These are phyloP conservation scores for Globisporangium viniferum DNA, from an alignment of 352 stramenopile species.

Conservation along the genomic window DNA sequence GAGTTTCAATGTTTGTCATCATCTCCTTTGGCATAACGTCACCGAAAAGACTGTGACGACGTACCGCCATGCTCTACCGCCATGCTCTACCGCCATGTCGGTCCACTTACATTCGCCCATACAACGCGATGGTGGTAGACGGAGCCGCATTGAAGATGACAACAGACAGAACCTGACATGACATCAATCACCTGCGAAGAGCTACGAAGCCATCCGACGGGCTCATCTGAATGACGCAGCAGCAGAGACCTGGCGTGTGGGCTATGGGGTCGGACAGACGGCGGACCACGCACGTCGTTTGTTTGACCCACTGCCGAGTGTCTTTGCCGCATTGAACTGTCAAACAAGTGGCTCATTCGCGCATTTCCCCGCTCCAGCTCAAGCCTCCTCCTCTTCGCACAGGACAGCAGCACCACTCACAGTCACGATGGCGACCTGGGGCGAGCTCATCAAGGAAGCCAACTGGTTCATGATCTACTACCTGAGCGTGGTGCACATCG, in stretches of 20 bases:
- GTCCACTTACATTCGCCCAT: background rate
- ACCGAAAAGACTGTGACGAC: background rate
- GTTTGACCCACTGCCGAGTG: background rate
- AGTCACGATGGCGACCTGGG: conserved; percentile 46
- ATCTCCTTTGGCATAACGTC: background rate
- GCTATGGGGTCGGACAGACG: background rate
- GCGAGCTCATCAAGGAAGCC: conserved; percentile 81
- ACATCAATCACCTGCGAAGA: background rate
- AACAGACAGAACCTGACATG: conserved; percentile 3
- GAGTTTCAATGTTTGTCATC: background rate
- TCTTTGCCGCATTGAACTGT: background rate
- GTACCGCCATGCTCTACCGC: conserved; percentile 3
- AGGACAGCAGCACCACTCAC: background rate
- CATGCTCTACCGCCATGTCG: conserved; percentile 6
- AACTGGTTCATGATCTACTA: conserved; percentile 99
- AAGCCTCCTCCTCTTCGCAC: conserved; percentile 2
- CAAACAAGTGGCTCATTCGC: conserved; percentile 4
- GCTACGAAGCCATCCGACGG: background rate
- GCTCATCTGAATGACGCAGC: background rate
- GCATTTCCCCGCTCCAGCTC: conserved; percentile 4
- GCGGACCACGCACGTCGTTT: background rate
- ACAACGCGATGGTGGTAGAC: background rate
- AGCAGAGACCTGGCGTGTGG: no score
- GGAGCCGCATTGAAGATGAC: background rate
- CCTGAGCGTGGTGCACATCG: conserved; percentile 90